Base-by-base conservation (phyloP, 768 basidiomycete species). In the Scleroderma bovista region DNA sequence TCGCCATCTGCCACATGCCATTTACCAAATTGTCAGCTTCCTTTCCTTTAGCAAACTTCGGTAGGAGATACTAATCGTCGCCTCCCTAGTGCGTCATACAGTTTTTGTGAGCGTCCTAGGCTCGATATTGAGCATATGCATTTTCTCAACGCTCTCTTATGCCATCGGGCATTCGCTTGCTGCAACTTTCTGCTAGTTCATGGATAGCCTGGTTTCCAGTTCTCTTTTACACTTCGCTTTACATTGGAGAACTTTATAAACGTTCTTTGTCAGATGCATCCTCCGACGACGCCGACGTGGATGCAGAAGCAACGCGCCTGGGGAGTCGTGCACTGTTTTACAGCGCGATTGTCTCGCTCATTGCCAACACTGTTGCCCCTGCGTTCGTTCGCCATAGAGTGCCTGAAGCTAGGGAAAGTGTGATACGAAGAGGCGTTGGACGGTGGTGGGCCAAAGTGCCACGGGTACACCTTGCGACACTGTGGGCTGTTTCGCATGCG, bases 121-220 rank as follows among this genome's bases (percentile, higher is more conserved):
- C 2, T 23, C n/a, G 19, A 34, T 32, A 31, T 11, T 29, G 43
- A 17, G 19, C 31, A 55, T 16, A 59, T 19, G 5, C n/a, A 40
- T 10, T 13, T 6, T 43, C 10, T 29, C 16, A 16, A 29, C 34
- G 4, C 13, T 36, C 4, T 13, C 13, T 36, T 36, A 33, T n/a
- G n/a, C n/a, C n/a, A n/a, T n/a, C n/a, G n/a, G 26, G 26, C 9
- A 29, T 29, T 9, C 4, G 4, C 13, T 7, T 17, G 42, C n/a
- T 44, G 10, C 9, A 29, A 40, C 22, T 9, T 11, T 20, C 6
- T 16, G 15, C 11, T 49, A 91, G 89, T 52, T 78, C 83, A 12
- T 94, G 83, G 83, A 75, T 93, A 51, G 88, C 81, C 8, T 97
- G 95, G 95, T 96, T 95, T 60, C 93, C 94, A 0, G 70, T 93